These are phyloP conservation scores for Cyclotella kingstonii DNA, from an alignment of 108 stramenopile species.

Conservation along the genomic window DNA sequence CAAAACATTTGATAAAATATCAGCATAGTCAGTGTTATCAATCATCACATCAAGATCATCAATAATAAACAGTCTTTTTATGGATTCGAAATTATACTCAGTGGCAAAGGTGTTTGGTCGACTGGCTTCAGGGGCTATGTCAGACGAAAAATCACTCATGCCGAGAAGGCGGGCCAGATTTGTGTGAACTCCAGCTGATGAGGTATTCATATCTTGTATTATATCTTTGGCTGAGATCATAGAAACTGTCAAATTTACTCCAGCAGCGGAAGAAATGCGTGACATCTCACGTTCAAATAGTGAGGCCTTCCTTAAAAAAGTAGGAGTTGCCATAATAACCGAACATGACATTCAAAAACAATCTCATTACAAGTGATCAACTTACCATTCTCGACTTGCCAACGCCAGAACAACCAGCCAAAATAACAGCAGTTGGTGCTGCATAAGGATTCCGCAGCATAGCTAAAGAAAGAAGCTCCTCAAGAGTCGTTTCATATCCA, in stretches of 20 bases:
- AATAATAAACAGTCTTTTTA: conserved; percentile 47
- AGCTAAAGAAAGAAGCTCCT: conserved; percentile 40
- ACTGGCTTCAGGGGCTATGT: too few species aligned
- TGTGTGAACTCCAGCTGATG: conserved; percentile 14
- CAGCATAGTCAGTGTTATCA: conserved; percentile 34
- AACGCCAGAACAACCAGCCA: conserved; percentile 78
- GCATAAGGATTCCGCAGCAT: conserved; percentile 25
- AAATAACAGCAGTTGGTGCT: conserved; percentile 54
- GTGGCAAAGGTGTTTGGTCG: neutral
- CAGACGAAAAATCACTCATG: too few species aligned
- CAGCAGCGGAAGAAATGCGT: conserved; percentile 4
- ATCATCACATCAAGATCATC: conserved; percentile 71
- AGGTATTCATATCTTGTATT: conserved; percentile 27
- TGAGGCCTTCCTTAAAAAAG: conserved; percentile 38
- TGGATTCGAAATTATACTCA: neutral
- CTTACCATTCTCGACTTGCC: conserved; percentile 75
- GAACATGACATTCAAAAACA: neutral
- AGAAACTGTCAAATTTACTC: neutral
- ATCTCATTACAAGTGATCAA: neutral
- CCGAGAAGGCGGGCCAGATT: too few species aligned
- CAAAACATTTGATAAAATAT: neutral
- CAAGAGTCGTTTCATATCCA: conserved; percentile 58
- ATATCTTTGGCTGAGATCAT: conserved; percentile 46
- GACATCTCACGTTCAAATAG: conserved; percentile 49
- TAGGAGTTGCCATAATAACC: conserved; percentile 17